Evolutionary conservation across 2,329 filamentous ascomycete species (phyloP).

Genomic region (Colletotrichum orchidophilum): DNA sequence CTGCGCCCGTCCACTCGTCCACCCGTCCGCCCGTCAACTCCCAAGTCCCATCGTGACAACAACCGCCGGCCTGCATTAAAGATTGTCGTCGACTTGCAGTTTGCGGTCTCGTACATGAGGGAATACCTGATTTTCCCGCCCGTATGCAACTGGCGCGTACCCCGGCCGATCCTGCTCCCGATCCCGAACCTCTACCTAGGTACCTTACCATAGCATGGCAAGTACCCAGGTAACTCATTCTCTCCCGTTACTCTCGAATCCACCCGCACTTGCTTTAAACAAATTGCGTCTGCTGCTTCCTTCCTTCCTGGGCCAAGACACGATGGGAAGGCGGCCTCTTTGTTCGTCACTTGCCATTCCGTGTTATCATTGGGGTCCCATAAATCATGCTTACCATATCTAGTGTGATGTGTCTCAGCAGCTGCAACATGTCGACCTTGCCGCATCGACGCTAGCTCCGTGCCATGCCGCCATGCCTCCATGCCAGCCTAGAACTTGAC

Average conservation of each 20-base stretch:
- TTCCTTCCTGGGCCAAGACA: not conserved
- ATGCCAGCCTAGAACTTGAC: not conserved
- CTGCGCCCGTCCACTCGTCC: no score
- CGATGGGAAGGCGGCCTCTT: conserved; percentile 20
- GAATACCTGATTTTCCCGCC: conserved; percentile 19
- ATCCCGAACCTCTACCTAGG: not conserved
- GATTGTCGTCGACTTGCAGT: not conserved
- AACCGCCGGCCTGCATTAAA: not conserved
- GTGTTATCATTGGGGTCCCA: conserved; percentile 2
- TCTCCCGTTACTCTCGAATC: not conserved
- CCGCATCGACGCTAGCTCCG: conserved; percentile 18
- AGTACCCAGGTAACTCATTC: no score
- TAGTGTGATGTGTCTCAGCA: conserved; percentile 1
- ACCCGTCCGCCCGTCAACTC: not conserved
- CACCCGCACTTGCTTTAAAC: conserved; percentile 9
- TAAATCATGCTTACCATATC: not conserved
- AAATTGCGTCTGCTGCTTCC: not conserved
- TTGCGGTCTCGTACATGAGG: conserved; percentile 26
- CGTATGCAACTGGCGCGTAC: conserved; percentile 12
- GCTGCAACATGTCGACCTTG: conserved; percentile 12
- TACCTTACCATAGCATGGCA: no score
- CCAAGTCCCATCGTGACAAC: not conserved
- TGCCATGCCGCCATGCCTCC: not conserved
- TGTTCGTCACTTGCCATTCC: conserved; percentile 7
- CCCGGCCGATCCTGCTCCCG: conserved; percentile 16